Percentiles rank a stretch among this genome's conserved stretches.
Evolutionary conservation across 31 red algal species (phyloP).

Genomic region (Porphyra umbilicalis): DNA sequence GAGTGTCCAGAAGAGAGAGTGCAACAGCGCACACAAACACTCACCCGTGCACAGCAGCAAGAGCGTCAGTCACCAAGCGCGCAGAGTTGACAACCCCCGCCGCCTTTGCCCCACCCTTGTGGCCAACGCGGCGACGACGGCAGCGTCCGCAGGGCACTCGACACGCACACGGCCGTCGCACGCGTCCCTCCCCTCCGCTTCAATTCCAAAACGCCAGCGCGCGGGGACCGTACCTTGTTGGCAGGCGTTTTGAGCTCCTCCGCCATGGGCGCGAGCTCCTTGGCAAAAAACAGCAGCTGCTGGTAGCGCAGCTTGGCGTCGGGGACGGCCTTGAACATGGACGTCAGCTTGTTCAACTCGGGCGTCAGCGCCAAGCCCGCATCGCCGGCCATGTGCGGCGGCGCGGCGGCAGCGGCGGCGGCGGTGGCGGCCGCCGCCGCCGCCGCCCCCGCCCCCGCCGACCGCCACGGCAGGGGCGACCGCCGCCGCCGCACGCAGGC

Average conservation of each 20-base stretch:
- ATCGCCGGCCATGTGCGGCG: neutral
- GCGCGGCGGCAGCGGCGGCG: neutral
- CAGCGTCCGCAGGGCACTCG: slow-evolving; percentile 18
- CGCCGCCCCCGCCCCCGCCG: neutral
- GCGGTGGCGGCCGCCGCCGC: no score
- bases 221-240: slow-evolving; percentile 81
- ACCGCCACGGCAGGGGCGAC: neutral
- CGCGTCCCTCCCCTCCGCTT: no score
- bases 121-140: no score
- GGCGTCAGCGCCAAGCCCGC: slow-evolving; percentile 48
- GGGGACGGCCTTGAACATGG: slow-evolving; percentile 54
- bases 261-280: slow-evolving; percentile 60
- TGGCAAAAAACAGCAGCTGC: slow-evolving; percentile 86
- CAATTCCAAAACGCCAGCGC: no score
- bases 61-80: no score
- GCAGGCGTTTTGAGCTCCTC: slow-evolving; percentile 38
- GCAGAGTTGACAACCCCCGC: no score
- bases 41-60: no score
- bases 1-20: no score
- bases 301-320: slow-evolving; percentile 89
- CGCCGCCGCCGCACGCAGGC: neutral
- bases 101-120: no score
- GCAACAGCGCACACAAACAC: no score
- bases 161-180: slow-evolving; percentile 54
- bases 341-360: slow-evolving; percentile 44